phyloP scores from a whole-genome alignment of 192 early-diverging fungal species.

The Podila horticola region DNA sequence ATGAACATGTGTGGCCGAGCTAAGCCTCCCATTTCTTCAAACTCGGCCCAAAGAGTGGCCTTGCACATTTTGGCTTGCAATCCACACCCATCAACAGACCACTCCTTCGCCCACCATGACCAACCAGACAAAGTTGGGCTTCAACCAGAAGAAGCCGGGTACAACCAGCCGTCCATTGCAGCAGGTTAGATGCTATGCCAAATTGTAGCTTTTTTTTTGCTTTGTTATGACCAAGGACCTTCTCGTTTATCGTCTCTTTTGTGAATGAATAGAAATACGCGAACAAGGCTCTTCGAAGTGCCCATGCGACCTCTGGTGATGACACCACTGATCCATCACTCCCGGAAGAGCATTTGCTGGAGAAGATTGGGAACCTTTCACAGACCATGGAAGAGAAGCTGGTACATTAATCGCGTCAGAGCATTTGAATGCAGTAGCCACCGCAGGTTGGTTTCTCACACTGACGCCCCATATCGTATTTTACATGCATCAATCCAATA shows the following conservation, averaged over 20 bases:
- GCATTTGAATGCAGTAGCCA: background rate
- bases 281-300: background rate
- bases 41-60: background rate
- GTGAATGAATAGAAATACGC: constrained; percentile 8
- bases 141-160: constrained; percentile 32
- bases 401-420: constrained; percentile 5
- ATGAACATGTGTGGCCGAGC: background rate
- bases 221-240: no score
- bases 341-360: constrained; percentile 13
- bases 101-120: constrained; percentile 7
- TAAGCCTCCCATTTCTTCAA: background rate
- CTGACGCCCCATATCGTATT: background rate
- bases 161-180: constrained; percentile 6
- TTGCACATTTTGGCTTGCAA: background rate
- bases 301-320: background rate
- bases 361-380: background rate
- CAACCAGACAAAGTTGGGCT: constrained; percentile 32
- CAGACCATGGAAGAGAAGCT: constrained; percentile 39
- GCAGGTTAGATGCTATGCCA: background rate
- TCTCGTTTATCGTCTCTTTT: no score
- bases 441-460: background rate
- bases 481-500: background rate
- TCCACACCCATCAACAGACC: background rate
- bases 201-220: background rate
- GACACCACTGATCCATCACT: background rate